phyloP scores from a whole-genome alignment of 2,329 filamentous ascomycete genomes.

The Tolypocladium nubicola region DNA sequence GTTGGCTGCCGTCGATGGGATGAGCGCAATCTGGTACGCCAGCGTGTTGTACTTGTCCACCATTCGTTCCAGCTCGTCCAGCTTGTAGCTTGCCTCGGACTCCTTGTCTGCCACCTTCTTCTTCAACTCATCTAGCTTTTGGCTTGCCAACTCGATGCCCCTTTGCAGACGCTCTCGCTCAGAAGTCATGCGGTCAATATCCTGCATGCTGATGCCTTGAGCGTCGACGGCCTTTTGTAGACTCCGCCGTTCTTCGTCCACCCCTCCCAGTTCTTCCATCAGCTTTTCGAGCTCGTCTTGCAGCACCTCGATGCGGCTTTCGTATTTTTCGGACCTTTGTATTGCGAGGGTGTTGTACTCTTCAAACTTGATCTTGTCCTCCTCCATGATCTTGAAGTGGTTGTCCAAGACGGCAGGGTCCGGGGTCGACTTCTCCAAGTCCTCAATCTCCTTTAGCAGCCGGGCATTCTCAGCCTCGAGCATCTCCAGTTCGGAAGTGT shows the following conservation, averaged over 20 bases:
- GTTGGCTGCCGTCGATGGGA: conserved; percentile 74
- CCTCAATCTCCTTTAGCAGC: conserved; percentile 76
- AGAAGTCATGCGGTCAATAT: conserved; percentile 97
- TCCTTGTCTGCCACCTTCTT: conserved; percentile 77
- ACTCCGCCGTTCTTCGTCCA: conserved; percentile 68
- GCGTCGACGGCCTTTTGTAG: conserved; percentile 83
- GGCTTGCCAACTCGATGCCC: conserved; percentile 66
- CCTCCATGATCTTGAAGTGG: conserved; percentile 86
- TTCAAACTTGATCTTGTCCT: conserved; percentile 91
- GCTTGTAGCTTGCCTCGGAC: conserved; percentile 69
- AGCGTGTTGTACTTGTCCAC: conserved; percentile 90
- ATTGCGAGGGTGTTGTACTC: conserved; percentile 82
- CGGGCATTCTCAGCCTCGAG: conserved; percentile 79
- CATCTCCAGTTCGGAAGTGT: conserved; percentile 71
- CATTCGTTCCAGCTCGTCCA: conserved; percentile 85
- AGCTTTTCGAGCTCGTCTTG: conserved; percentile 79
- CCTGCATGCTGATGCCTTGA: conserved; percentile 90
- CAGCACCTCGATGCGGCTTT: conserved; percentile 68
- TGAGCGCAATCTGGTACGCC: conserved; percentile 86
- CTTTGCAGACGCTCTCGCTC: conserved; percentile 91
- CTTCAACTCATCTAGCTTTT: conserved; percentile 76
- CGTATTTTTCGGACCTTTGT: conserved; percentile 81
- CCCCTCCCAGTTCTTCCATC: conserved; percentile 61
- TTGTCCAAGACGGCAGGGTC: conserved; percentile 77
- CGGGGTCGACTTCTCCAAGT: conserved; percentile 76